Evolutionary conservation across 2,329 filamentous ascomycete species (phyloP).

Genomic region (Pseudocercospora cruenta): DNA sequence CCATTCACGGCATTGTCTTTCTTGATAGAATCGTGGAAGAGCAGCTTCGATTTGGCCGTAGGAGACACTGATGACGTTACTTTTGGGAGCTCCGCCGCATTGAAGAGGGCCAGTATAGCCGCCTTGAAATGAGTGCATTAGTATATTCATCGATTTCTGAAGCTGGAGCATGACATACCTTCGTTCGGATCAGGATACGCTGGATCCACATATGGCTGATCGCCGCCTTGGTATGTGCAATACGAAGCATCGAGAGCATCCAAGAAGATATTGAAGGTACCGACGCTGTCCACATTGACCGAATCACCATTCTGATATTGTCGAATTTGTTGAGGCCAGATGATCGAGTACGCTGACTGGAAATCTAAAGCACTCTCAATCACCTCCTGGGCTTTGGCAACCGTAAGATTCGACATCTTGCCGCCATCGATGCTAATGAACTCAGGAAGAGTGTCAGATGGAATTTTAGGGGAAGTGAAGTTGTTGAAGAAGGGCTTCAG

Average conservation of each 20-base stretch:
- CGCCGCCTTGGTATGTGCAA: conserved; percentile 37
- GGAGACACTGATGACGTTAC: conserved; percentile 60
- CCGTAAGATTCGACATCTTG: conserved; percentile 25
- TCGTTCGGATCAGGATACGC: conserved; percentile 49
- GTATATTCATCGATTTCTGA: conserved; percentile 4
- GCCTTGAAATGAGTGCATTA: neutral
- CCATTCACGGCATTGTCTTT: conserved; percentile 57
- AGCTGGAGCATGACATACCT: conserved; percentile 14
- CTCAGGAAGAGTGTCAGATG: conserved; percentile 35
- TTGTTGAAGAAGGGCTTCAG: conserved; percentile 40
- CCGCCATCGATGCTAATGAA: conserved; percentile 31
- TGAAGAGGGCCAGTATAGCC: conserved; percentile 47
- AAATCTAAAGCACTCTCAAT: conserved; percentile 30
- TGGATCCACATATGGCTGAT: conserved; percentile 45
- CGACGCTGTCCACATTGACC: conserved; percentile 24
- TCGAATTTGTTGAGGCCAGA: conserved; percentile 29
- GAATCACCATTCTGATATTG: conserved; percentile 30
- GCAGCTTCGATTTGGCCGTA: conserved; percentile 51
- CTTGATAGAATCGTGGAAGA: conserved; percentile 52
- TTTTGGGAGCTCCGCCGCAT: conserved; percentile 51
- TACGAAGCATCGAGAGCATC: conserved; percentile 53
- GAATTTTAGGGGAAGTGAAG: conserved; percentile 20
- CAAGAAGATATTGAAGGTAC: conserved; percentile 44
- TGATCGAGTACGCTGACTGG: conserved; percentile 29
- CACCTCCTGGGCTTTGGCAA: conserved; percentile 17